Evolutionary conservation across 306 rosid species (phyloP), one percentile per base, ranked within the genome.

Genomic region (Fagus sylvatica): DNA sequence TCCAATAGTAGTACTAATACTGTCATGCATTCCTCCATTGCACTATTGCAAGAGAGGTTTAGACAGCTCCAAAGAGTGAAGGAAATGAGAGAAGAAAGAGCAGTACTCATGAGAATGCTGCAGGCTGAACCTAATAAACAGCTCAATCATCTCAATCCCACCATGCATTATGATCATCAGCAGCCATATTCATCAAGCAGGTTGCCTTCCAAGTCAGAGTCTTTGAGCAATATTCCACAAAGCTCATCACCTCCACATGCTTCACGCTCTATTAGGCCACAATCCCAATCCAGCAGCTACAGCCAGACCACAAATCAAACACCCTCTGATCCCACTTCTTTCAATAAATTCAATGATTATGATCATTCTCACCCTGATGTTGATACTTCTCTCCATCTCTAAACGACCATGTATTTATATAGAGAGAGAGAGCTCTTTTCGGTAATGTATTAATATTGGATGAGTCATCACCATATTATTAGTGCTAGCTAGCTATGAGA

Each of bases 321-420:
- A 46, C 67, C 83, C 13, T 73, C 85, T 69, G 2, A 61, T 13
- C 80, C 80, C 67, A 46, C 22, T 54, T 74, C 87, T 19, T 81
- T 78, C 78, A 84, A 72, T 78, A 80, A 84, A 11, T 68, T 65
- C 16, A 71, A 53, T 67, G 86, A 78, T 71, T 76, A 80, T 56
- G 86, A n/a, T n/a, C n/a, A 70, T 34, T 73, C 86, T 67, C 85
- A 78, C 57, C 75, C 85, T 74, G 89, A 84, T 61, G 90, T 94
- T 65, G 97, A 94, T 87, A 94, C 98, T 80, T 94, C 97, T 74
- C 98, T 93, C 81, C 98, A 87, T 83, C 87, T 94, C 64, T 94
- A 75, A 90, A 83, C 82, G 68, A 53, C 51, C 55, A 49, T 12
- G 49, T 53, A 42, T 69, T 22, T 16, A 11, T 46, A 5, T 39